These are phyloP conservation scores for Vitis riparia DNA, from an alignment of 164 flowering plant species.

Conservation along the genomic window DNA sequence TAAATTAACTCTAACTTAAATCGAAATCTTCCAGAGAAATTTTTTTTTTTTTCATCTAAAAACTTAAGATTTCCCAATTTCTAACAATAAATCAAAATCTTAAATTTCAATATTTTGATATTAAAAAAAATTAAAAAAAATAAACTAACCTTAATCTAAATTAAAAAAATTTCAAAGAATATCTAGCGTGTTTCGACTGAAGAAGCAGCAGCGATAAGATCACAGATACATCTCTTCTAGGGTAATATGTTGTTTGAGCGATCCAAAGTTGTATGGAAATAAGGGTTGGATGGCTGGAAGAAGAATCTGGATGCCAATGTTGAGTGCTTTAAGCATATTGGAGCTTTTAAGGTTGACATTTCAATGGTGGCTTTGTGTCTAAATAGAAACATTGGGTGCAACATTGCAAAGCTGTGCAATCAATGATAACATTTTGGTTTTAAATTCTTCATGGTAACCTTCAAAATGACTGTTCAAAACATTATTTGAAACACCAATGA, in stretches of 20 bases:
- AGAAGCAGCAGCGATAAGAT: slow-evolving; percentile 88
- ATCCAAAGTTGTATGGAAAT: slow-evolving; percentile 86
- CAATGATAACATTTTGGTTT: slow-evolving; percentile 17
- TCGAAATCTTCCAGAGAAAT: no score
- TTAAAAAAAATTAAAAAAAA: no score
- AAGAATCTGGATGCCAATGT: slow-evolving; percentile 78
- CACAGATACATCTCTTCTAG: slow-evolving; percentile 98
- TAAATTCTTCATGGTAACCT: slow-evolving; percentile 15
- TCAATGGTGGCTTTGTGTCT: slow-evolving; percentile 24
- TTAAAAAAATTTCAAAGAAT: no score
- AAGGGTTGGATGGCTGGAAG: slow-evolving; percentile 74
- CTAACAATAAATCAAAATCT: no score
- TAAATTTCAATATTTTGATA: no score
- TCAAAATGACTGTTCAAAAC: slow-evolving; percentile 13
- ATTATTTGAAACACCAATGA: slow-evolving; percentile 20
- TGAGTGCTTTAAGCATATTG: slow-evolving; percentile 90
- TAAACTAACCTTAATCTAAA: no score
- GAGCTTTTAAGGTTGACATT: slow-evolving; percentile 91
- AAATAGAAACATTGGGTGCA: slow-evolving; percentile 11
- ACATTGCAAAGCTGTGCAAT: slow-evolving; percentile 1
- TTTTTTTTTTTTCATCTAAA: no score
- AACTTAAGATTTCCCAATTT: no score
- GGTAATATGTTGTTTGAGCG: slow-evolving; percentile 98
- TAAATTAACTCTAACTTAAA: no score
- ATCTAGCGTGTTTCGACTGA: slow-evolving; percentile 38